A percentile compares a stretch with the other conserved stretches of the same genome.
Evolutionary conservation across 768 basidiomycete species (phyloP).

Genomic region (Multifurca ochricompacta): DNA sequence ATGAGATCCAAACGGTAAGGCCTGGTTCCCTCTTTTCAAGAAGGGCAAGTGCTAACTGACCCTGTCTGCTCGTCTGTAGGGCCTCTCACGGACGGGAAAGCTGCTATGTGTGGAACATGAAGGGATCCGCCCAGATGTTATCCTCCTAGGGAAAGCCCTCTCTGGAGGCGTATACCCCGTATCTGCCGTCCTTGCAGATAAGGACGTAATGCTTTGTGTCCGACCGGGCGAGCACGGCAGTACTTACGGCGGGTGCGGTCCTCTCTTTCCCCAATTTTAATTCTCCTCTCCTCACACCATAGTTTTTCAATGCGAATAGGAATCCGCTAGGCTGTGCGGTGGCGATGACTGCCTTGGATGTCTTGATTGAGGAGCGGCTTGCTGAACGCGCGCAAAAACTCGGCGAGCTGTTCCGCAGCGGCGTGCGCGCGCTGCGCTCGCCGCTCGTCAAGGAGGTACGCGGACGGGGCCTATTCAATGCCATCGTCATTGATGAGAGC

Average conservation of each 20-base stretch:
- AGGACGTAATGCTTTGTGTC: conserved; percentile 92
- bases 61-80: conserved; percentile 37
- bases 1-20: conserved; percentile 90
- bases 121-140: conserved; percentile 79
- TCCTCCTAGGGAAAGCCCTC: conserved; percentile 92
- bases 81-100: conserved; percentile 88
- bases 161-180: conserved; percentile 98
- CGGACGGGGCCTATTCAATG: conserved; percentile 85
- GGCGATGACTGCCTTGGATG: conserved; percentile 83
- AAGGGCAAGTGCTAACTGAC: not conserved
- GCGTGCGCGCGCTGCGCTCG: conserved; percentile 50
- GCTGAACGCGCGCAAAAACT: conserved; percentile 68
- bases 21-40: conserved; percentile 10
- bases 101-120: conserved; percentile 90
- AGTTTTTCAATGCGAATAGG: conserved; percentile 30
- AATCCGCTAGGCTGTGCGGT: conserved; percentile 97
- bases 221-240: conserved; percentile 93
- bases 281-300: conserved; percentile 2
- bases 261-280: not conserved
- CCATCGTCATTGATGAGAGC: conserved; percentile 84
- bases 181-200: conserved; percentile 86
- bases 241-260: conserved; percentile 86
- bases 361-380: conserved; percentile 84
- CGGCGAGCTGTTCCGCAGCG: conserved; percentile 73
- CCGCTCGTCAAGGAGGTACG: conserved; percentile 75